Evolutionary conservation across 2,329 filamentous ascomycete species (phyloP).

Genomic region (Penicillium sp.): DNA sequence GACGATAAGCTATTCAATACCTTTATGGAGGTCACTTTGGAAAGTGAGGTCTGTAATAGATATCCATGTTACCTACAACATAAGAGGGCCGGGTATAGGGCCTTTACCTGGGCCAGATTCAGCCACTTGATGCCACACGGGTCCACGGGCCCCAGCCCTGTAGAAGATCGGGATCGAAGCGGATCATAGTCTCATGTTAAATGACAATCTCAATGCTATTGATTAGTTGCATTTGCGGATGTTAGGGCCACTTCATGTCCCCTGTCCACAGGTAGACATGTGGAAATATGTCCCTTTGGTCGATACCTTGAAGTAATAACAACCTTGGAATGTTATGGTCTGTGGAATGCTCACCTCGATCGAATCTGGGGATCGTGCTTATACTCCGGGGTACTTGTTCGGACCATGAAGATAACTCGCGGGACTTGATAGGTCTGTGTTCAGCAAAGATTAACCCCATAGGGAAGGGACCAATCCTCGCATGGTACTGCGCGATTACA

Average conservation of each 20-base stretch:
- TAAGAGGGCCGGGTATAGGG: not conserved
- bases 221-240: too few species aligned
- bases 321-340: not conserved
- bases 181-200: not conserved
- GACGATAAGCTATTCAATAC: not conserved
- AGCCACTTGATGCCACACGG: not conserved
- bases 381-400: not conserved
- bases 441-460: not conserved
- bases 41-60: not conserved
- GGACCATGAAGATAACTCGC: not conserved
- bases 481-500: not conserved
- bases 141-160: not conserved
- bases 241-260: too few species aligned
- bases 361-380: not conserved
- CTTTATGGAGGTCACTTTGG: not conserved
- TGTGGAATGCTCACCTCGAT: not conserved
- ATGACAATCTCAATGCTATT: too few species aligned
- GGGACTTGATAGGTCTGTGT: not conserved
- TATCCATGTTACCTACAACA: not conserved
- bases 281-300: not conserved
- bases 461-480: not conserved
- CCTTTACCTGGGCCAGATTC: not conserved
- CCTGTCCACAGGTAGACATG: too few species aligned
- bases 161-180: not conserved
- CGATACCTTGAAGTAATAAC: not conserved